A percentile compares a stretch with the other conserved stretches of the same genome.
phyloP scores from a whole-genome alignment of 2,329 filamentous ascomycete genomes.

The Cyphellophora attinorum region DNA sequence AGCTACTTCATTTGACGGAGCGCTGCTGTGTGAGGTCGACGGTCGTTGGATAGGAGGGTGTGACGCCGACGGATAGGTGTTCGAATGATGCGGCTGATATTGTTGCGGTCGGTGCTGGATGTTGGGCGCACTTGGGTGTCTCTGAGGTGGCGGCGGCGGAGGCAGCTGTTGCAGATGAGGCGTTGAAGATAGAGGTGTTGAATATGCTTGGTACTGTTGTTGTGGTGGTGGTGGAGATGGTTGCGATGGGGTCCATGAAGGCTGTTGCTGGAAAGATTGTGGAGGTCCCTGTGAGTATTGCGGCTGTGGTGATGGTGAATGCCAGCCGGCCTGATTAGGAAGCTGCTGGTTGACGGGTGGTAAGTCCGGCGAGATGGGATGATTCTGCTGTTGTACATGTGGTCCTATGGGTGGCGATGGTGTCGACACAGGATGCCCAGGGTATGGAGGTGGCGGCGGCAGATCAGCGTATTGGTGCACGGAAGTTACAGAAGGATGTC shows the following conservation, averaged over 20 bases:
- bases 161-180: background rate
- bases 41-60: background rate
- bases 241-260: background rate
- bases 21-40: background rate
- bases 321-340: no score
- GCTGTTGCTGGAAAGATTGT: background rate
- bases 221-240: background rate
- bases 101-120: conserved; percentile 73
- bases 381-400: no score
- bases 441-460: background rate
- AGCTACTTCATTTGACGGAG: background rate
- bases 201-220: background rate
- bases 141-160: background rate
- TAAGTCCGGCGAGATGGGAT: no score
- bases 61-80: background rate
- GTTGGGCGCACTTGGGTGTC: conserved; percentile 47
- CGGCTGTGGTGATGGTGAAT: no score
- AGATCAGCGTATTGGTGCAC: no score
- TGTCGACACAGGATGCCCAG: no score
- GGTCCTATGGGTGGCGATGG: no score
- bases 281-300: background rate
- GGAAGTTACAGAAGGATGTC: no score
- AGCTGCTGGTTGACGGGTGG: no score
- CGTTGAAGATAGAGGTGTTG: background rate
- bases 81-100: conserved; percentile 51